A percentile compares a stretch with the other conserved stretches of the same genome.
Conservation (phyloP, 202 grass and related monocot species). For the Zizania palustris region DNA sequence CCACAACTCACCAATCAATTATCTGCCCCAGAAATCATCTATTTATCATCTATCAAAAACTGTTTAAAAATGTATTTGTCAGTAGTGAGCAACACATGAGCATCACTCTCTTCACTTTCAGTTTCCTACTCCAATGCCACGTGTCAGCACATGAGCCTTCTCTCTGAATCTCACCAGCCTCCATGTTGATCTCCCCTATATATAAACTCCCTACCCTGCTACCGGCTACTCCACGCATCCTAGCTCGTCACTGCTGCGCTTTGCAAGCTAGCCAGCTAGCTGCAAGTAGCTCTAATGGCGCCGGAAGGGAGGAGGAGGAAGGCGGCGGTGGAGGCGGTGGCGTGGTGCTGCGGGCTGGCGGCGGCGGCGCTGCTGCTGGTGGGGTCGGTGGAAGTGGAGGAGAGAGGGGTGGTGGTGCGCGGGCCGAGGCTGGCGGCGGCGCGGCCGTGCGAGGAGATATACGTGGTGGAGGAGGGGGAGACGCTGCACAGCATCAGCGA, state of each 20-base stretch:
- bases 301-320: background rate
- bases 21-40: background rate
- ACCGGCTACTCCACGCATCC: slow-evolving; percentile 1
- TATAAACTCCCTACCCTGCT: slow-evolving; percentile 38
- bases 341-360: slow-evolving; percentile 53
- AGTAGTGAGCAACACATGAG: background rate
- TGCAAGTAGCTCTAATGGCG: background rate
- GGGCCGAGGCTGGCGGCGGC: slow-evolving; percentile 32
- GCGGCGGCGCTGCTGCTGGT: slow-evolving; percentile 56
- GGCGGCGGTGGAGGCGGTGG: slow-evolving; percentile 52
- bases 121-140: slow-evolving; percentile 1
- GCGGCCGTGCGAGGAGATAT: slow-evolving; percentile 76
- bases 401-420: slow-evolving; percentile 29
- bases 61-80: background rate
- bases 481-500: slow-evolving; percentile 90
- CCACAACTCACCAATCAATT: slow-evolving; percentile 21
- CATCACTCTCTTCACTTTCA: background rate
- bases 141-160: background rate
- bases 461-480: slow-evolving; percentile 77
- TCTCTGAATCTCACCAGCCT: background rate
- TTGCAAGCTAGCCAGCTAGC: background rate
- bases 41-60: background rate
- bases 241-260: background rate
- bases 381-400: slow-evolving; percentile 33
- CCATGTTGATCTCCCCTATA: slow-evolving; percentile 37